These are phyloP conservation scores for Eucalyptus regnans DNA, from an alignment of 345 rosid species.

Conservation along the genomic window DNA sequence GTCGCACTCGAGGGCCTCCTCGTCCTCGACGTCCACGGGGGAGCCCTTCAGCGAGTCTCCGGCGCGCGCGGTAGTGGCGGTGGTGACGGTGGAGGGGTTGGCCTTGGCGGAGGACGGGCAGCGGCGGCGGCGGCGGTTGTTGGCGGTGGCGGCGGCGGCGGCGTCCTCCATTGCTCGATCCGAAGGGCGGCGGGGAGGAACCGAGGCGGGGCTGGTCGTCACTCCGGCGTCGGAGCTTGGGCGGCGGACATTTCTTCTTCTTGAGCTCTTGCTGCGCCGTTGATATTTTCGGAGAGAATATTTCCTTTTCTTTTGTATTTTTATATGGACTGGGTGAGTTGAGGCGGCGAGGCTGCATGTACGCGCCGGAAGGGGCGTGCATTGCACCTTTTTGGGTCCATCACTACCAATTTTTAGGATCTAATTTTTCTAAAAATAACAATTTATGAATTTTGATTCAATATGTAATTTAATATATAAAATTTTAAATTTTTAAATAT, in stretches of 20 bases:
- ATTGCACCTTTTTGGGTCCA: neutral
- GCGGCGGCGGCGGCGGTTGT: neutral
- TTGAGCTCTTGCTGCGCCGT: neutral
- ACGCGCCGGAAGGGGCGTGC: neutral
- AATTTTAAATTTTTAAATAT: no score
- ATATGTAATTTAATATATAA: no score
- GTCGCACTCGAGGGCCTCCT: constrained; percentile 18
- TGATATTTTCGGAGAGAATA: neutral
- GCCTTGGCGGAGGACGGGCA: neutral
- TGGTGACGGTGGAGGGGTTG: constrained; percentile 7
- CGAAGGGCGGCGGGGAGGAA: neutral
- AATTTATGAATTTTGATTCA: accelerated
- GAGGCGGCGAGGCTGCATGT: neutral
- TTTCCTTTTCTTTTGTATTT: neutral
- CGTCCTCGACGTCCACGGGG: neutral
- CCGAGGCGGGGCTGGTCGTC: neutral
- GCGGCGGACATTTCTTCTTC: neutral
- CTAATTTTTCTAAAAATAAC: neutral
- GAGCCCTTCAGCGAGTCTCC: neutral
- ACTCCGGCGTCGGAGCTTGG: neutral
- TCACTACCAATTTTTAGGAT: neutral
- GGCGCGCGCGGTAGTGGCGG: neutral
- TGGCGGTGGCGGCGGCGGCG: neutral
- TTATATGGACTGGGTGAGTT: neutral
- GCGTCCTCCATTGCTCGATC: neutral